Conservation (phyloP, 495 filamentous ascomycete genomes). For the Xylaria scruposa region DNA sequence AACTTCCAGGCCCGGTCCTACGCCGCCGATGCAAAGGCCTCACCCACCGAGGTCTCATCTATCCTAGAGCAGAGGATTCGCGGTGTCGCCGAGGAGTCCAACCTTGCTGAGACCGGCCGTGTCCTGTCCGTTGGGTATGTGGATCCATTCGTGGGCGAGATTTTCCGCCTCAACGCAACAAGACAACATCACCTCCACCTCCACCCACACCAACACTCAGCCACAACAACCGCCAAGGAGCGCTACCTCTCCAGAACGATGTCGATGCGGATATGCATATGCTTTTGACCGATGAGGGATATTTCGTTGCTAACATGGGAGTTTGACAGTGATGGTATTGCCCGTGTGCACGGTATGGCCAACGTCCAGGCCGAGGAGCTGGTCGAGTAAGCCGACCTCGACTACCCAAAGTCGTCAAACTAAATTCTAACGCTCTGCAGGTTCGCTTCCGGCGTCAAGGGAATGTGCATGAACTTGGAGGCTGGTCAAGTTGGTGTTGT, state of each 20-base stretch:
- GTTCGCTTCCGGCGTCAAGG: slow-evolving; percentile 99
- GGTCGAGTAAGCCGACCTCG: slow-evolving; percentile 84
- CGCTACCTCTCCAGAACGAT: slow-evolving; percentile 8
- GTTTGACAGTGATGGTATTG: slow-evolving; percentile 93
- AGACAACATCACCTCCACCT: slow-evolving; percentile 19
- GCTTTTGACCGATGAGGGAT: slow-evolving; percentile 26
- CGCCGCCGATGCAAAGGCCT: slow-evolving; percentile 91
- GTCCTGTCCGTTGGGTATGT: slow-evolving; percentile 99
- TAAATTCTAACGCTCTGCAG: slow-evolving; percentile 56
- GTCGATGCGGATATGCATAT: not conserved
- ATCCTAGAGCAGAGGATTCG: slow-evolving; percentile 99
- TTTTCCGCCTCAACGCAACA: slow-evolving; percentile 33
- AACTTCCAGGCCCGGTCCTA: slow-evolving; percentile 87
- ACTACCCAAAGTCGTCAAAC: slow-evolving; percentile 22
- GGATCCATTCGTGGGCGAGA: slow-evolving; percentile 37
- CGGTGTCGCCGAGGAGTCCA: slow-evolving; percentile 94
- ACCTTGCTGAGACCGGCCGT: slow-evolving; percentile 96
- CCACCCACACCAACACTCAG: slow-evolving; percentile 6
- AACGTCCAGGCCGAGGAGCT: slow-evolving; percentile 99
- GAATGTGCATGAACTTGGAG: slow-evolving; percentile 99
- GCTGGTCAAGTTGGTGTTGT: slow-evolving; percentile 99
- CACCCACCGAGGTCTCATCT: slow-evolving; percentile 97
- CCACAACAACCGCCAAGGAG: slow-evolving; percentile 26
- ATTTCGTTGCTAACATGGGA: slow-evolving; percentile 47
- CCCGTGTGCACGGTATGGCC: slow-evolving; percentile 99